These are phyloP conservation scores for Fagus sylvatica DNA, from an alignment of 306 rosid species.

Conservation along the genomic window DNA sequence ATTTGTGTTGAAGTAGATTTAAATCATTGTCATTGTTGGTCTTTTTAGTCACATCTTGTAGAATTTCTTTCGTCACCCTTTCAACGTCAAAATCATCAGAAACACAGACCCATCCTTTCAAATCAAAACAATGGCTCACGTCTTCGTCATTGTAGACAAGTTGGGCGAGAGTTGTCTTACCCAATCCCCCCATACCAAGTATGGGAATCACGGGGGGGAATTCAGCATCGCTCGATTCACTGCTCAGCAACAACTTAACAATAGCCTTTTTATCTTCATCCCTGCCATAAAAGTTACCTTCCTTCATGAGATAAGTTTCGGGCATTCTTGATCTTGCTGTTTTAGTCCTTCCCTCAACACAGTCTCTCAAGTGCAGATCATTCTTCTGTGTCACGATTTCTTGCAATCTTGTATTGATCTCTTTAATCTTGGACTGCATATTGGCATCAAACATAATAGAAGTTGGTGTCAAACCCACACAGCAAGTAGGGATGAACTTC, in stretches of 20 bases:
- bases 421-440: background rate
- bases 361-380: background rate
- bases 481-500: background rate
- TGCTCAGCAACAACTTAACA: background rate
- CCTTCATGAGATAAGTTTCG: background rate
- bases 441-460: no score
- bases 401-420: background rate
- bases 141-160: background rate
- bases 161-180: background rate
- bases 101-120: background rate
- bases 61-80: background rate
- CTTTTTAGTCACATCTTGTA: background rate
- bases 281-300: slow-evolving; percentile 6
- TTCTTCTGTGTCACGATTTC: background rate
- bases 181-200: background rate
- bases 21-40: background rate
- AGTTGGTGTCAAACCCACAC: background rate
- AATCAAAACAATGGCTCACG: background rate
- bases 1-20: background rate
- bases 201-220: background rate
- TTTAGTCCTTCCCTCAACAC: background rate
- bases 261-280: background rate
- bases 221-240: background rate
- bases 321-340: background rate
- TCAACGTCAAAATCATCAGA: background rate